A percentile compares a stretch with the other conserved stretches of the same genome.
phyloP scores from a whole-genome alignment of 768 basidiomycete genomes.

The Boletus speciosus region DNA sequence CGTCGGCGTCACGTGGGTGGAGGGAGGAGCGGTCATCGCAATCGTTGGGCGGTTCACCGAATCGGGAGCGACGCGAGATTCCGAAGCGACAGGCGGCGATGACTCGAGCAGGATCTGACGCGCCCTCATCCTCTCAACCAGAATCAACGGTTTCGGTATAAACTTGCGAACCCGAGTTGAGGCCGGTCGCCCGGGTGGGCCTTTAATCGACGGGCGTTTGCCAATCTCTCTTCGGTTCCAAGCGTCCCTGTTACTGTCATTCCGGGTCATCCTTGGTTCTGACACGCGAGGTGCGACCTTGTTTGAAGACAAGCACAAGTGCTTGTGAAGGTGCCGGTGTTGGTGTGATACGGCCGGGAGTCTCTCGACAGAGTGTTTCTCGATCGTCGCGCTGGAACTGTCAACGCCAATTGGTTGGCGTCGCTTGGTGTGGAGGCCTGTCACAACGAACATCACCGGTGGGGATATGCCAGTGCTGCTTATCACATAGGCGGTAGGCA shows the following conservation, averaged over 20 bases:
- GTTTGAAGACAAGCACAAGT: background rate
- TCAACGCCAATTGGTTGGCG: background rate
- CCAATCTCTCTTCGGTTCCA: background rate
- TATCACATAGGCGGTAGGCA: constrained; percentile 14
- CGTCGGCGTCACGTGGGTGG: constrained; percentile 5
- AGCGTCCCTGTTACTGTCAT: background rate
- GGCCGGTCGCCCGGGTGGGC: background rate
- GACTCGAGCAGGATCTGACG: constrained; percentile 4
- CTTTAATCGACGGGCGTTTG: background rate
- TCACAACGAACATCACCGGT: constrained; percentile 22
- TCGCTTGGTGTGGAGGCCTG: constrained; percentile 24
- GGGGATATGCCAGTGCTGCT: constrained; percentile 6
- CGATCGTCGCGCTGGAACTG: background rate
- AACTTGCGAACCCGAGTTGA: constrained; percentile 13
- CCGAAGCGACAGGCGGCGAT: background rate
- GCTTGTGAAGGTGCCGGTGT: background rate
- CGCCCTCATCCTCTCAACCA: constrained; percentile 25
- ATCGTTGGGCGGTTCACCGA: background rate
- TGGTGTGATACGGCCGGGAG: background rate
- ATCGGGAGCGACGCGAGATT: background rate
- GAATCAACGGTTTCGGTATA: constrained; percentile 23
- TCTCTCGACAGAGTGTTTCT: background rate
- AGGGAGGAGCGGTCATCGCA: too few species aligned
- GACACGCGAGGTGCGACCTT: background rate
- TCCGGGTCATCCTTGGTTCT: constrained; percentile 4